Evolutionary conservation across 2,329 filamentous ascomycete genomes (phyloP), one percentile per base, ranked within the genome.

Genomic region (Helminthosporium solani): DNA sequence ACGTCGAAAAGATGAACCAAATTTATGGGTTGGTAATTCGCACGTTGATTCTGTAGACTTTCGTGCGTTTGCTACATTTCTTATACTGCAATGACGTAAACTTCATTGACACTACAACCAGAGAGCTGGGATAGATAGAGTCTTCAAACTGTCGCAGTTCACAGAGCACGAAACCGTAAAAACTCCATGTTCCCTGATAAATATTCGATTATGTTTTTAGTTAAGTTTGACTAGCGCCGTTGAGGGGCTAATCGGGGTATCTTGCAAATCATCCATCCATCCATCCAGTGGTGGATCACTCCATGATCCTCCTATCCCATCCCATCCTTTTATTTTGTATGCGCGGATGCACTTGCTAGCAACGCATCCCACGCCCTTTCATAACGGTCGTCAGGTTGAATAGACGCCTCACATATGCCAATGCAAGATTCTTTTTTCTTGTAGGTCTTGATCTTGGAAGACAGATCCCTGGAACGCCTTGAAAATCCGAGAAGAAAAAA

Each of bases 321-420:
- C 20, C 19, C 7, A n/a, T 16, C 7, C 20, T 12, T 12, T 2
- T 14, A 18, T 21, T 11, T 14, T 38, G 18, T 12, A 20, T 20
- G 16, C 19, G 14, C 15, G 20, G 20, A 9, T 15, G 35, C 5
- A 25, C 7, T 25, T 30, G 38, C 30, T 38, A 28, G 25, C 20
- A 28, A 34, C 33, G 40, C 30, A 41, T 30, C 37, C 41, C 40
- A 54, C 49, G 53, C 59, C 50, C 28, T 44, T 52, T 63, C 56
- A 50, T 65, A 52, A 63, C 40, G 60, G 66, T 61, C 66, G 67
- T 70, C 63, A 61, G 65, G 67, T 69, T 70, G 67, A 70, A 70
- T 59, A 53, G 67, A 70, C 66, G 64, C 66, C 65, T 63, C 57
- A 56, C 54, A 56, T 44, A 64, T 62, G 63, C 63, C 27, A 42